Evolutionary conservation across 495 filamentous ascomycete species (phyloP), one percentile per base, ranked within the genome.

Genomic region (Hypoxylon crocopeplum): DNA sequence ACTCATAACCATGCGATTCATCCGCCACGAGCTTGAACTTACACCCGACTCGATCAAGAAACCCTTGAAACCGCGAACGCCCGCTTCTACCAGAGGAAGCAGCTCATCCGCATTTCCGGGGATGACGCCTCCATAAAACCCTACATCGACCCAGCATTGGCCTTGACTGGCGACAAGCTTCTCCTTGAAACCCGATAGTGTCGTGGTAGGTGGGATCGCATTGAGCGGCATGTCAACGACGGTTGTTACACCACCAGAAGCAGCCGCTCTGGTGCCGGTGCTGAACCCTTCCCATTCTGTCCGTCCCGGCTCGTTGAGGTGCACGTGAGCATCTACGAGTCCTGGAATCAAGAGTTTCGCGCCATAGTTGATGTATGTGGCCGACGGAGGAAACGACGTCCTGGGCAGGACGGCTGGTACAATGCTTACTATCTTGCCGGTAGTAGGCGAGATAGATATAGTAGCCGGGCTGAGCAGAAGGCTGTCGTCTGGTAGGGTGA

Each of bases 281-380:
- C 86, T 86, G 81, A 98, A 98, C 19, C 94, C 94, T 68, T 98
- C 94, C 94, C 94, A 98, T 85, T 98, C 94, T 32, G 94, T 98
- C 16, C 94, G 83, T 39, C 94, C 94, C 0, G 94, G 94, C 77
- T 98, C 94, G 68, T 98, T 98, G 65, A 98, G 85, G 73, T 98
- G 94, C 25, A 98, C 94, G 72, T 98, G 94, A 12, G 94, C 94
- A 73, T 98, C 94, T 8, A 98, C 94, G 27, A 98, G 79, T 15
- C 94, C 94, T 0, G 94, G 94, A 25, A 98, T 84, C 27, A 98
- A 77, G 15, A 97, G 78, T 73, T 87, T 81, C n/a, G 94, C 92
- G 11, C 88, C 89, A 76, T 95, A 87, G 77, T 98, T 89, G 36
- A 79, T 82, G 66, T 97, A 98, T 6, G 79, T 81, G 12, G 86